Conservation (phyloP, 2,329 filamentous ascomycete genomes). For the Penicillium concentricum region DNA sequence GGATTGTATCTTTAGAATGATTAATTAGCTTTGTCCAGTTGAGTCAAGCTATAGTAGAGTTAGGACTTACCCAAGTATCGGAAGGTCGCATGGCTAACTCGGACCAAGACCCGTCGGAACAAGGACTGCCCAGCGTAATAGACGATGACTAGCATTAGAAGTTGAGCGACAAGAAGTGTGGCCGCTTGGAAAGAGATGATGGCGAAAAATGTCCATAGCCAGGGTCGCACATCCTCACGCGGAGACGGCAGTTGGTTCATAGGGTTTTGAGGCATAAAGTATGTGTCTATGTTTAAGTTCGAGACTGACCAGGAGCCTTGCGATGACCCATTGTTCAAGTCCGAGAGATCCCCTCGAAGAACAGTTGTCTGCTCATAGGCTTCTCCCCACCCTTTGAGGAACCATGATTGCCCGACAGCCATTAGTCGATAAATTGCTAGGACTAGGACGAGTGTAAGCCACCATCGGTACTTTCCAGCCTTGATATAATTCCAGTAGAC, state of each 20-base stretch:
- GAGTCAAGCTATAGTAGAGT: too few relatives aligned
- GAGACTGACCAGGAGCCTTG: conserved; percentile 2
- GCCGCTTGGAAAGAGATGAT: conserved; percentile 63
- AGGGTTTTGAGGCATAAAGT: conserved; percentile 25
- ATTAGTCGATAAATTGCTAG: conserved; percentile 64
- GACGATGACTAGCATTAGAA: conserved; percentile 72
- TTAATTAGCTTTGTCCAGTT: not conserved
- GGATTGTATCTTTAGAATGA: conserved; percentile 65
- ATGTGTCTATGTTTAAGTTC: conserved; percentile 8
- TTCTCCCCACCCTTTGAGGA: conserved; percentile 85
- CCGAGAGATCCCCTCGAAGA: conserved; percentile 16
- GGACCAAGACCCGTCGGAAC: conserved; percentile 69
- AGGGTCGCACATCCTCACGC: conserved; percentile 65
- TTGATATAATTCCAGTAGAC: conserved; percentile 86
- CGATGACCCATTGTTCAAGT: conserved; percentile 10
- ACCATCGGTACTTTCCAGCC: conserved; percentile 73
- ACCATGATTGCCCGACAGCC: conserved; percentile 70
- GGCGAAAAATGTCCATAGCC: conserved; percentile 69
- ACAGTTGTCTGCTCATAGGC: conserved; percentile 53
- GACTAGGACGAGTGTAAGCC: conserved; percentile 63
- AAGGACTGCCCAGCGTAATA: conserved; percentile 74
- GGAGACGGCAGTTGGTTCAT: conserved; percentile 63
- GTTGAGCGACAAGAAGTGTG: conserved; percentile 60
- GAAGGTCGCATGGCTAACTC: conserved; percentile 77
- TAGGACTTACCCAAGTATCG: conserved; percentile 64